Base-by-base conservation (phyloP, 257 asterid genomes). In the Lantana camara region DNA sequence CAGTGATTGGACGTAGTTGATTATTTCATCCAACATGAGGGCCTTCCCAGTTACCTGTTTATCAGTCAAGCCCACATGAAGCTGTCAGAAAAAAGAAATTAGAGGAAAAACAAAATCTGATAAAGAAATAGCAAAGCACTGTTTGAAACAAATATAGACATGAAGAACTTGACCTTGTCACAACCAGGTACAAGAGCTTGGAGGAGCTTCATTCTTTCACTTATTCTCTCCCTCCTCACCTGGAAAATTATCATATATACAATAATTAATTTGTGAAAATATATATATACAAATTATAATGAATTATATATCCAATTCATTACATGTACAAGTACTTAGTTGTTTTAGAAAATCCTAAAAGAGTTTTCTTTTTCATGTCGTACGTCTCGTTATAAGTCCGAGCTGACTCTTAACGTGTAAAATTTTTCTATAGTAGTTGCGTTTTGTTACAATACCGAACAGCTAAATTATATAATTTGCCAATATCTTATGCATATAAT, bases 21-120 rank as follows among this genome's bases (percentile, higher is more conserved):
- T 90, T 27, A 90, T 90, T 73, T 90, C 93, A 82, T 90, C 97
- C 92, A 90, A 80, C 90, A 90, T 78, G 72, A 80, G 92, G 89
- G 97, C 97, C 95, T 90, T 90, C 22, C 97, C 97, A 55, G 87
- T 85, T 57, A 83, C 92, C 97, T 90, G 81, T 74, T 37, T 60
- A 49, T 68, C 81, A 82, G 53, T 50, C 77, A 73, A 69, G 23
- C 67, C n/a, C 82, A 82, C 80, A 75, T 75, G 56, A 82, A 77
- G 55, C 60, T 75, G 85, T 78, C 87, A 70, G 71, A 21, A 47
- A 68, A 14, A 10, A 0, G 23, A 10, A 50, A 32, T 17, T n/a
- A n/a, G n/a, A n/a, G n/a, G n/a, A n/a, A n/a, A 57, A 20, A 27
- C 34, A 16, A 46, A 12, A 22, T 63, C n/a, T n/a, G n/a, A 24